Evolutionary conservation across 805 yeast species (phyloP).

Genomic region (Lipomyces orientalis): DNA sequence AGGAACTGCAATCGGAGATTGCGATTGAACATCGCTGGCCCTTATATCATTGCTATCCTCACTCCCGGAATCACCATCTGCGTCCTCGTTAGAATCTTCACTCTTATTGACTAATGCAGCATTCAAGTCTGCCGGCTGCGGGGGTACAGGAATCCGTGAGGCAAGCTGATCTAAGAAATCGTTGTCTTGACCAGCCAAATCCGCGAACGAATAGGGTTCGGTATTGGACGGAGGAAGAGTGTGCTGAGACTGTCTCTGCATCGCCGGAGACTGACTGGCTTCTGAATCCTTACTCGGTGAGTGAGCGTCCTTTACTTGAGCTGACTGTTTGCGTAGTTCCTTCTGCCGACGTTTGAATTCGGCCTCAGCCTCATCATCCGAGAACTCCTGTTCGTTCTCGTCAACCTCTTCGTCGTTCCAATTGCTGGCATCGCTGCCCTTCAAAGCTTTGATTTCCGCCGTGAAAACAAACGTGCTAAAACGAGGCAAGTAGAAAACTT

Average conservation of each 20-base stretch:
- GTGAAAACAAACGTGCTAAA: conserved; percentile 82
- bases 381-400: conserved; percentile 64
- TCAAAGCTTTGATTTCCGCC: conserved; percentile 66
- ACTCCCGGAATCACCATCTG: not conserved
- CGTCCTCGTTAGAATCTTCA: conserved; percentile 4
- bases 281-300: not conserved
- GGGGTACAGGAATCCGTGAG: not conserved
- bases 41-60: not conserved
- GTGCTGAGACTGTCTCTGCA: not conserved
- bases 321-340: conserved; percentile 58
- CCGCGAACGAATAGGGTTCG: conserved; percentile 25
- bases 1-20: not conserved
- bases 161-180: conserved; percentile 20
- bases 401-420: conserved; percentile 94
- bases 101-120: not conserved
- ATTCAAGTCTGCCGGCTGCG: not conserved
- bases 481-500: conserved; percentile 78
- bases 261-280: not conserved
- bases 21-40: not conserved
- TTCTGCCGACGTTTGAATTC: conserved; percentile 69
- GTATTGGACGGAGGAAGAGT: conserved; percentile 3
- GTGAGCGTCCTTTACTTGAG: conserved; percentile 38
- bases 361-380: conserved; percentile 91
- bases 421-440: conserved; percentile 95
- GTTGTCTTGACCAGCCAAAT: conserved; percentile 31